phyloP scores from a whole-genome alignment of 352 stramenopile genomes.

The Phytophthora chlamydospora region DNA sequence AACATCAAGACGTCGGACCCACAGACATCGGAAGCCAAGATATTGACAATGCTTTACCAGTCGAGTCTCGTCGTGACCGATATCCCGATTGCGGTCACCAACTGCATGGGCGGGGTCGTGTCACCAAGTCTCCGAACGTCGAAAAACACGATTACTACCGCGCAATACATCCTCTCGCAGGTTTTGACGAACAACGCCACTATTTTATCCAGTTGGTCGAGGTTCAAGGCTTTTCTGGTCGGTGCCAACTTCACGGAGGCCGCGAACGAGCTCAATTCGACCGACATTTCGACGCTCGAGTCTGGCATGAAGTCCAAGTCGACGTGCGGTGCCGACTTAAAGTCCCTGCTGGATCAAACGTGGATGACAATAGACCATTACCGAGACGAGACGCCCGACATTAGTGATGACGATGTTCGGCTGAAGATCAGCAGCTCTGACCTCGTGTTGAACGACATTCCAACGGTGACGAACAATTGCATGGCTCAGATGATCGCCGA shows the following conservation, averaged over 20 bases:
- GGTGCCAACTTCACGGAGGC: constrained; percentile 17
- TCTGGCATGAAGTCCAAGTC: constrained; percentile 33
- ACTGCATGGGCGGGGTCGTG: constrained; percentile 36
- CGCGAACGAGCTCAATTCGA: constrained; percentile 18
- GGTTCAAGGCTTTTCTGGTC: constrained; percentile 11
- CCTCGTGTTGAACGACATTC: constrained; percentile 50
- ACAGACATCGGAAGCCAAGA: constrained; percentile 42
- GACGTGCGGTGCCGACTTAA: constrained; percentile 43
- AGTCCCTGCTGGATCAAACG: constrained; percentile 45
- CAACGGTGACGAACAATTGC: constrained; percentile 43
- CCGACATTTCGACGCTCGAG: constrained; percentile 30
- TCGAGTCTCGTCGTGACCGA: constrained; percentile 49
- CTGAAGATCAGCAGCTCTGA: constrained; percentile 45
- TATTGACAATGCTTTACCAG: constrained; percentile 45
- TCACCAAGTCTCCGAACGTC: too few species aligned
- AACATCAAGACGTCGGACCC: constrained; percentile 26
- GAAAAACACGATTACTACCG: constrained; percentile 23
- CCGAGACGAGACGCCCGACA: constrained; percentile 27
- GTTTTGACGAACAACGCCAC: constrained; percentile 13
- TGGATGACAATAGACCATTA: constrained; percentile 37
- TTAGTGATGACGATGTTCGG: constrained; percentile 38
- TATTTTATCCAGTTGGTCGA: too few species aligned
- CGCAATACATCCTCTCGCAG: constrained; percentile 27
- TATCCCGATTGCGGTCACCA: constrained; percentile 39
- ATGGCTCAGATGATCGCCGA: constrained; percentile 17